Evolutionary conservation across 495 filamentous ascomycete species (phyloP).

Genomic region (Aspergillus nanangensis): DNA sequence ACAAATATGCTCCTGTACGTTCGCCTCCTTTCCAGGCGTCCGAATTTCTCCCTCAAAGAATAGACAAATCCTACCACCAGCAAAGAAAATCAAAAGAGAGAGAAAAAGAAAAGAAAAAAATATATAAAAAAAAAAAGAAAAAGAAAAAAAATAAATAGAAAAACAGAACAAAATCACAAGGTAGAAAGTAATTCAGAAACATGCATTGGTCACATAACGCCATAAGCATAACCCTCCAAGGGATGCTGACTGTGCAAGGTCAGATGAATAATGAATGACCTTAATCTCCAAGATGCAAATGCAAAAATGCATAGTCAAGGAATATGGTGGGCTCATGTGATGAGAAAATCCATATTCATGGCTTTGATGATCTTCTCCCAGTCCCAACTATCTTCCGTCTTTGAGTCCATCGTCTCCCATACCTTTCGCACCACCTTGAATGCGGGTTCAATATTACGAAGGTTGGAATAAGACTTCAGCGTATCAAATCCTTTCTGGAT

Average conservation of each 20-base stretch:
- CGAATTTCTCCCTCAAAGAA: neutral
- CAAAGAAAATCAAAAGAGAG: neutral
- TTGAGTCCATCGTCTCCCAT: slow-evolving; percentile 78
- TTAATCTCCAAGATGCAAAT: slow-evolving; percentile 6
- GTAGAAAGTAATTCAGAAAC: neutral
- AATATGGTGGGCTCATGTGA: slow-evolving; percentile 46
- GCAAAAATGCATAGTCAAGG: slow-evolving; percentile 8
- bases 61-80: neutral
- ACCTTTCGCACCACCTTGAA: slow-evolving; percentile 71
- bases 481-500: slow-evolving; percentile 64
- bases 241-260: too few species aligned
- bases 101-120: neutral
- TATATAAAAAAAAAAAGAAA: neutral
- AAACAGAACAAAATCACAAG: neutral
- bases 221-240: slow-evolving; percentile 12
- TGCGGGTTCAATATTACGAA: slow-evolving; percentile 77
- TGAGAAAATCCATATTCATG: slow-evolving; percentile 79
- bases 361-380: slow-evolving; percentile 78
- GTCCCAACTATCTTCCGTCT: slow-evolving; percentile 77
- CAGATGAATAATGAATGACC: too few species aligned
- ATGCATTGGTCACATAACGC: slow-evolving; percentile 9
- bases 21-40: neutral
- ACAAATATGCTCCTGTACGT: neutral
- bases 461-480: slow-evolving; percentile 70
- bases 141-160: neutral